Evolutionary conservation across 805 yeast genomes (phyloP).

Genomic region (Yamadazyma akitaensis): DNA sequence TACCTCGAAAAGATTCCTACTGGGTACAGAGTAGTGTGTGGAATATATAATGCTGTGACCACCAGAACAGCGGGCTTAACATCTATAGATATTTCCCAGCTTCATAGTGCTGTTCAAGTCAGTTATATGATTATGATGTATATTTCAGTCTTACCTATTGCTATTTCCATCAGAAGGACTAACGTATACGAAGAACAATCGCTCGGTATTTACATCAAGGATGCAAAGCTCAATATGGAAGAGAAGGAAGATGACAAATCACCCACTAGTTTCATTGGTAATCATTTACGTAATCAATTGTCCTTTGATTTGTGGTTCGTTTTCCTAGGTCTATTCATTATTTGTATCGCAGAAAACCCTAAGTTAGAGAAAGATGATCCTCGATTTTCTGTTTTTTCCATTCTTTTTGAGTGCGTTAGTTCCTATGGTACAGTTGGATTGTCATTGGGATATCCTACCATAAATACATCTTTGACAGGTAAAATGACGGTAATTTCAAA

Average conservation of each 20-base stretch:
- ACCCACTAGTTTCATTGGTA: constrained; percentile 66
- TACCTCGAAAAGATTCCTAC: constrained; percentile 53
- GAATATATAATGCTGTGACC: constrained; percentile 85
- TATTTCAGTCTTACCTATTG: constrained; percentile 92
- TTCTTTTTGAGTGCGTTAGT: constrained; percentile 84
- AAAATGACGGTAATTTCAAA: constrained; percentile 74
- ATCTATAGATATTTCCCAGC: constrained; percentile 60
- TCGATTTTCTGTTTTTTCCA: constrained; percentile 63
- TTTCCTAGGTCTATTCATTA: constrained; percentile 77
- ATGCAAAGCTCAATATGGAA: constrained; percentile 23
- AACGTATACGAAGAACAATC: constrained; percentile 98
- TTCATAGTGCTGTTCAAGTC: constrained; percentile 91
- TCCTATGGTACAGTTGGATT: constrained; percentile 98
- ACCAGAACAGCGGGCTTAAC: constrained; percentile 94
- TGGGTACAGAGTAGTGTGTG: constrained; percentile 74
- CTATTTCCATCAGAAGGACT: constrained; percentile 93
- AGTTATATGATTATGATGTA: constrained; percentile 97
- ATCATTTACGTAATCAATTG: constrained; percentile 86
- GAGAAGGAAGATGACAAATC: constrained; percentile 36
- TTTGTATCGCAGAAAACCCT: constrained; percentile 81
- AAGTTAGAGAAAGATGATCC: constrained; percentile 44
- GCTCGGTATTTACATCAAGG: constrained; percentile 71
- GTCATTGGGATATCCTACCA: constrained; percentile 75
- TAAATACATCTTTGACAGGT: constrained; percentile 67
- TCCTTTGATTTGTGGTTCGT: constrained; percentile 95